Percentiles rank a stretch among this genome's conserved stretches.
These are phyloP conservation scores for Catenaria anguillulae DNA, from an alignment of 371 early-diverging fungal genomes.

Conservation along the genomic window DNA sequence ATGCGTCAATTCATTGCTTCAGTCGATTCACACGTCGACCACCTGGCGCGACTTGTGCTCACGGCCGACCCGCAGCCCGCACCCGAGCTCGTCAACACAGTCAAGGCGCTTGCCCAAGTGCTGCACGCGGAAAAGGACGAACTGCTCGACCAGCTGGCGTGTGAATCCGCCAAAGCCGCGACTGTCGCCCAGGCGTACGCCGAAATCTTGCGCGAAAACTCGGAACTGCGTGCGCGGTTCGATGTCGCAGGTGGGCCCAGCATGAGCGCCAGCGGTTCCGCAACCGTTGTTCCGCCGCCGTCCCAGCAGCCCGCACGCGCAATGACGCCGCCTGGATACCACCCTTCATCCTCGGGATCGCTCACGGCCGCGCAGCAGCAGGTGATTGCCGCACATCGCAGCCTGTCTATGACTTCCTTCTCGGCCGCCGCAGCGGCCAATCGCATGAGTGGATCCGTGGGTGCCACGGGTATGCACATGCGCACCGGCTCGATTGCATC, in stretches of 20 bases:
- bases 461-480: too few relatives aligned
- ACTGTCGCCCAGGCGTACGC: background rate
- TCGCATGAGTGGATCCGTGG: too few relatives aligned
- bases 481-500: conserved; percentile 1
- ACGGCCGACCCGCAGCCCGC: background rate
- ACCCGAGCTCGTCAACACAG: background rate
- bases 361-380: too few relatives aligned
- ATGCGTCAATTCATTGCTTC: background rate
- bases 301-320: too few relatives aligned
- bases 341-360: too few relatives aligned
- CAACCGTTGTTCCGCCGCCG: too few relatives aligned
- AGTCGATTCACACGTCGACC: background rate
- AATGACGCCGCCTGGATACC: too few relatives aligned
- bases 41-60: background rate
- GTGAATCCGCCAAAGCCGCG: background rate
- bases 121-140: background rate
- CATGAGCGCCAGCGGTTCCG: too few relatives aligned
- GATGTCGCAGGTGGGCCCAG: background rate
- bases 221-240: background rate
- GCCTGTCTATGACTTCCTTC: too few relatives aligned
- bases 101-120: background rate
- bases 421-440: too few relatives aligned
- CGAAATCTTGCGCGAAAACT: background rate
- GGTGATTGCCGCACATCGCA: too few relatives aligned
- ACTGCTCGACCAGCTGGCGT: background rate